Conservation (phyloP, 2,329 filamentous ascomycete genomes). For the Paramyrothecium roridum region DNA sequence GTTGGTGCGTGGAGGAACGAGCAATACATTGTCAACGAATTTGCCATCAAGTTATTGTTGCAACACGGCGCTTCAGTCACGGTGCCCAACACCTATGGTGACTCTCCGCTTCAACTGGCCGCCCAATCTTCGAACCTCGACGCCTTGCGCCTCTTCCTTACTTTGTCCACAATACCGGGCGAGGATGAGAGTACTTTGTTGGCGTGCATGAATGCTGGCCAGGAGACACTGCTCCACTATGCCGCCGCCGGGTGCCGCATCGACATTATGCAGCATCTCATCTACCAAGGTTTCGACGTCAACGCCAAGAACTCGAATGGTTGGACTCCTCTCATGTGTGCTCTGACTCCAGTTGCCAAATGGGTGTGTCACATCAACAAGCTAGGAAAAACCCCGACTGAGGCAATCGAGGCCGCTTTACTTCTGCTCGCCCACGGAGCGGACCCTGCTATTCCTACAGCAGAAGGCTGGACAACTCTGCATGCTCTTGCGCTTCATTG, state of each 20-base stretch:
- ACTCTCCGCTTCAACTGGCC: conserved; percentile 11
- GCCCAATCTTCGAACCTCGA: conserved; percentile 4
- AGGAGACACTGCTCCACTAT: conserved; percentile 20
- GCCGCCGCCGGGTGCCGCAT: conserved; percentile 15
- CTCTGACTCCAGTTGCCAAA: conserved; percentile 7
- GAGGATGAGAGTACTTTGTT: conserved; percentile 1
- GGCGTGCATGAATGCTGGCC: conserved; percentile 8
- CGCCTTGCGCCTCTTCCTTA: conserved; percentile 11
- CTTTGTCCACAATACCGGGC: background rate
- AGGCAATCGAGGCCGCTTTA: conserved; percentile 3
- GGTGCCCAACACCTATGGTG: conserved; percentile 9
- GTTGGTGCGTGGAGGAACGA: background rate
- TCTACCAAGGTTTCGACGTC: conserved; percentile 12
- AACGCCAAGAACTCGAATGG: conserved; percentile 13
- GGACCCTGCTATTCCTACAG: conserved; percentile 7
- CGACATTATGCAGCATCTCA: conserved; percentile 10
- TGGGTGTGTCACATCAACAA: background rate
- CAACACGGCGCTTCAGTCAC: conserved; percentile 10
- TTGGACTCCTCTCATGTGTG: conserved; percentile 24
- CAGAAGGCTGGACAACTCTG: conserved; percentile 16
- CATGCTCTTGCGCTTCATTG: conserved; percentile 10
- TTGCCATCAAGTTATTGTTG: conserved; percentile 8
- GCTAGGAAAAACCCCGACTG: conserved; percentile 1
- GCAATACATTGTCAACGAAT: conserved; percentile 1
- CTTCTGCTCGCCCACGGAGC: conserved; percentile 15